Percentiles rank a stretch among this genome's conserved stretches.
These are phyloP conservation scores for Lipomyces spencermartinsiae DNA, from an alignment of 805 yeast genomes.

Conservation along the genomic window DNA sequence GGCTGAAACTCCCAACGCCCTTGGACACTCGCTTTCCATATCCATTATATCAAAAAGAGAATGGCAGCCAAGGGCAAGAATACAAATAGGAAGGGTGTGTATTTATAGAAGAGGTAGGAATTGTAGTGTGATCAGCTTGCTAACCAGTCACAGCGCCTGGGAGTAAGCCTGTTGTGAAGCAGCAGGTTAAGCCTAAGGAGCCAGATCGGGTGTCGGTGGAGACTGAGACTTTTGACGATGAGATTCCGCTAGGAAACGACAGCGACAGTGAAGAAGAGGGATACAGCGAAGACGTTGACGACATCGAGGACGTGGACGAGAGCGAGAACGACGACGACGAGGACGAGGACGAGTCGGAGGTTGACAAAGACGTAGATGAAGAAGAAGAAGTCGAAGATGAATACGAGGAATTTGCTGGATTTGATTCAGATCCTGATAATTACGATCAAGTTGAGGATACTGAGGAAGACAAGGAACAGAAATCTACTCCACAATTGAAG, in stretches of 20 bases:
- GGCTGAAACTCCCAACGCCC: neutral
- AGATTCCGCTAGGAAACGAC: neutral
- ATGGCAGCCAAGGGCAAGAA: neutral
- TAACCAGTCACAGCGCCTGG: slow-evolving; percentile 2
- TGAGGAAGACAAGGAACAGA: slow-evolving; percentile 37
- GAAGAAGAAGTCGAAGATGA: neutral
- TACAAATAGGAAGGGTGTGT: neutral
- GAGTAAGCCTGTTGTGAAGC: neutral
- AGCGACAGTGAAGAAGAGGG: slow-evolving; percentile 8
- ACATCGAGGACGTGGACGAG: neutral
- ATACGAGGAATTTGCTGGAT: slow-evolving; percentile 16
- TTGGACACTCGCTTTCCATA: neutral
- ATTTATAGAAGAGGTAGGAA: neutral
- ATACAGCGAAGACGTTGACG: slow-evolving; percentile 13
- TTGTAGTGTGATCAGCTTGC: neutral
- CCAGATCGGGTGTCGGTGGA: neutral
- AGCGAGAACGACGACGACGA: slow-evolving; percentile 16
- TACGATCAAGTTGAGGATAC: slow-evolving; percentile 43
- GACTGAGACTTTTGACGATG: neutral
- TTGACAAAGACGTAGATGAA: neutral
- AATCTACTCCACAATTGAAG: slow-evolving; percentile 21
- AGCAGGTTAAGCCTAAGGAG: neutral
- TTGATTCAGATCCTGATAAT: slow-evolving; percentile 37
- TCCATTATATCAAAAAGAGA: neutral
- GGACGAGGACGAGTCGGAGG: neutral